A percentile compares a stretch with the other conserved stretches of the same genome.
phyloP scores from a whole-genome alignment of 1,139 yeast species.

The Blastobotrys ciferrii region DNA sequence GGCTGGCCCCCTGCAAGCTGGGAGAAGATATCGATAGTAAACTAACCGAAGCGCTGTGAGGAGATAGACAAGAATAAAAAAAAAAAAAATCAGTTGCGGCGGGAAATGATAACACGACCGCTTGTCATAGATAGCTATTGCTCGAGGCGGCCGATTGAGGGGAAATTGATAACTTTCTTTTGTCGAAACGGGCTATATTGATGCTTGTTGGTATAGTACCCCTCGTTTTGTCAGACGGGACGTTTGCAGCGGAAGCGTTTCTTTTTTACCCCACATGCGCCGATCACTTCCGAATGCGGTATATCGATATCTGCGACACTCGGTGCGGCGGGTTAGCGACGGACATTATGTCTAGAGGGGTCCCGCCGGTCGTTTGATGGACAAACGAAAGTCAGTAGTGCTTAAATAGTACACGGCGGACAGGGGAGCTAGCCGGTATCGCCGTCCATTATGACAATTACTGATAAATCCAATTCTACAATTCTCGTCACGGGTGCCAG shows the following conservation, averaged over 20 bases:
- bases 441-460: background rate
- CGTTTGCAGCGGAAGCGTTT: background rate
- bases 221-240: background rate
- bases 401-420: background rate
- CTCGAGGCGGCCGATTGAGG: no score
- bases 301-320: background rate
- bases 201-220: no score
- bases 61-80: no score
- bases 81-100: no score
- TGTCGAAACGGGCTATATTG: no score
- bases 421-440: background rate
- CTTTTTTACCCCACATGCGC: background rate
- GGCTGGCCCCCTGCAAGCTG: no score
- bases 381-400: background rate
- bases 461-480: background rate
- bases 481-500: slow-evolving; percentile 47
- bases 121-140: no score
- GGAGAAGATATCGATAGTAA: no score
- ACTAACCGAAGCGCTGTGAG: no score
- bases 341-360: background rate
- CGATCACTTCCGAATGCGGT: background rate
- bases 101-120: no score
- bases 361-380: background rate
- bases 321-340: background rate
- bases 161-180: no score